Evolutionary conservation across 2,329 filamentous ascomycete genomes (phyloP), one percentile per base, ranked within the genome.

Genomic region (Trichoderma koningiopsis): DNA sequence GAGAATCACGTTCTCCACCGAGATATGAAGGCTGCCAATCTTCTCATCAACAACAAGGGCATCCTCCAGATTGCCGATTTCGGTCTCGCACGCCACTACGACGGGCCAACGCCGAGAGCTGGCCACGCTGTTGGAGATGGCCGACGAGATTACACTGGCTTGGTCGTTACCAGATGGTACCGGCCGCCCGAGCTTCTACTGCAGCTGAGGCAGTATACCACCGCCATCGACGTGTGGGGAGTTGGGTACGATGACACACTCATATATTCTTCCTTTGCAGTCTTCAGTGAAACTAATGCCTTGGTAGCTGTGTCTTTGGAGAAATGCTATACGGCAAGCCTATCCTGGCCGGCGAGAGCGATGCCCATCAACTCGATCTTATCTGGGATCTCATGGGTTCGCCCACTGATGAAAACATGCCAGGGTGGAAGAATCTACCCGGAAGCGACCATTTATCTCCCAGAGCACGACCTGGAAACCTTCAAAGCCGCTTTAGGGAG

Each of bases 11-110:
- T 99, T 72, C 84, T 99, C 29, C 96, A 99, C 79, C 91, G 96
- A 77, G 96, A 99, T 77, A 98, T 99, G 94, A 99, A 99, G 83
- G 96, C 96, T 2, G 96, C 96, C 76, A 99, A 99, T 78, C 86
- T 99, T 37, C 88, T 99, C 70, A 99, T 99, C 81, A 97, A 92
- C 82, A 98, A 99, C 80, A 87, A 89, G 68, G 96, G 96, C 27
- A 91, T 97, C 68, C 87, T 99, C 13, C 95, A 98, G 79, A 98
- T 99, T 80, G 96, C 94, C 53, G 96, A 99, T 83, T 99, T 99
- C 75, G 96, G 96, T 74, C 87, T 99, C 40, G 96, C 96, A 8
- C 87, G 96, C 75, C 92, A 97, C 75, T 99, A 97, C 78, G 94
- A 97, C 72, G 96, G 96, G 55, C 86, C 87, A 0, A 89, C 91